Evolutionary conservation across 23 red algal species (phyloP).

Genomic region (Agarophyton chilense): DNA sequence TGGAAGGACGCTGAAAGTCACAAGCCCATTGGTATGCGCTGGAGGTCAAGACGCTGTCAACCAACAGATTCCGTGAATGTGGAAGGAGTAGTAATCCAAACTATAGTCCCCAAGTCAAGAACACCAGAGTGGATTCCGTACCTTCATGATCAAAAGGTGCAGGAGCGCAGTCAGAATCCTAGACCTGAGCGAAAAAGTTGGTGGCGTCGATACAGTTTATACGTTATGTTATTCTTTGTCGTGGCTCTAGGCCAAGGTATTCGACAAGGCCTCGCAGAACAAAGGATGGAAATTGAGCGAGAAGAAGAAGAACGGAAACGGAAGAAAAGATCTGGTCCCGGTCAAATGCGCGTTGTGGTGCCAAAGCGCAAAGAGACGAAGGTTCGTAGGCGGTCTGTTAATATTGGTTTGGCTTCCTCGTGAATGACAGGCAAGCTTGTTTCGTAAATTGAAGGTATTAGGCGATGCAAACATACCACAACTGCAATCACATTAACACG

Average conservation of each 20-base stretch:
- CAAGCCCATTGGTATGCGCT: constrained; percentile 13
- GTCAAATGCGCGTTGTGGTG: constrained; percentile 30
- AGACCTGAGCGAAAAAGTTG: constrained; percentile 17
- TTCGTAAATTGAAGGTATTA: background rate
- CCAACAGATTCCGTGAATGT: background rate
- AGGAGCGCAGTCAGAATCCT: background rate
- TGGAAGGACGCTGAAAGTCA: background rate
- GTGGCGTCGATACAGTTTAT: constrained; percentile 46
- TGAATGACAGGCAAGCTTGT: background rate
- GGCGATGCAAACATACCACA: background rate
- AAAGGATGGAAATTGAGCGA: constrained; percentile 35
- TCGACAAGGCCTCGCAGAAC: constrained; percentile 39
- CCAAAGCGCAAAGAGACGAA: constrained; percentile 18
- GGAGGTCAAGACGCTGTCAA: background rate
- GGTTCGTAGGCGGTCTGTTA: constrained; percentile 19
- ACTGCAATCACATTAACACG: background rate
- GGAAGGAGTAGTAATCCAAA: background rate
- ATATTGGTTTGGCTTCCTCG: background rate
- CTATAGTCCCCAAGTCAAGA: background rate
- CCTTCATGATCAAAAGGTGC: background rate
- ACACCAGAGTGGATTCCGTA: constrained; percentile 15
- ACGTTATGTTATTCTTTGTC: constrained; percentile 55
- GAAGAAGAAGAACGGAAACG: constrained; percentile 28
- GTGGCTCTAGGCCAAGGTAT: constrained; percentile 59
- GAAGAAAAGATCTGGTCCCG: background rate